phyloP scores from a whole-genome alignment of 1,284 basidiomycete species.

The Puccinia hordei region DNA sequence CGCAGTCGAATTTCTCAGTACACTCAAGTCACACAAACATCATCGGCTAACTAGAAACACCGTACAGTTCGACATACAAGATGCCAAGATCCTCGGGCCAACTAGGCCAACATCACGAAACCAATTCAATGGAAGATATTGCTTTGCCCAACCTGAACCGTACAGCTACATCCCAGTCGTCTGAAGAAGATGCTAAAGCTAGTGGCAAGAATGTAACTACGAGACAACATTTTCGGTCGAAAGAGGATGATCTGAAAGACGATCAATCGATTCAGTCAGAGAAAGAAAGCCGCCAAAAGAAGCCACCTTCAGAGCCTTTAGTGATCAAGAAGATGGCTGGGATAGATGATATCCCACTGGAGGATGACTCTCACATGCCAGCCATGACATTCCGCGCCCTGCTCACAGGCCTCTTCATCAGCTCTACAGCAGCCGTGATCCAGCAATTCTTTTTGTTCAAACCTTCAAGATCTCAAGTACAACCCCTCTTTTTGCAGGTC shows the following conservation, averaged over 20 bases:
- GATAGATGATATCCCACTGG: conserved; percentile 40
- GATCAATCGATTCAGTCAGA: neutral
- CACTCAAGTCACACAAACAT: neutral
- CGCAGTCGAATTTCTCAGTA: neutral
- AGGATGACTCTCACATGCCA: conserved; percentile 49
- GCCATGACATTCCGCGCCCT: conserved; percentile 38
- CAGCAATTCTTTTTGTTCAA: conserved; percentile 51
- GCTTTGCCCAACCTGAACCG: neutral
- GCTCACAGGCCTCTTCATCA: conserved; percentile 43
- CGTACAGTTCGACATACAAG: neutral
- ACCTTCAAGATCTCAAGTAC: conserved; percentile 45
- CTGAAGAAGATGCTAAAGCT: neutral
- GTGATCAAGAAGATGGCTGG: conserved; percentile 19
- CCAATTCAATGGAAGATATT: neutral
- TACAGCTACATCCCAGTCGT: neutral
- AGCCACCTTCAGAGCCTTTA: neutral
- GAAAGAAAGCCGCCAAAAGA: neutral
- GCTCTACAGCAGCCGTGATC: conserved; percentile 45
- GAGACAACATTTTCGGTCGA: neutral
- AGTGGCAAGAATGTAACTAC: neutral
- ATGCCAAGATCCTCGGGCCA: neutral
- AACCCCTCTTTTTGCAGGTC: conserved; percentile 49
- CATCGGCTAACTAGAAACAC: neutral
- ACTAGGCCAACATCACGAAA: neutral
- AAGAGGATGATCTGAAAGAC: neutral